These are phyloP conservation scores for Colletotrichum sojae DNA, from an alignment of 2,329 filamentous ascomycete species.

Conservation along the genomic window DNA sequence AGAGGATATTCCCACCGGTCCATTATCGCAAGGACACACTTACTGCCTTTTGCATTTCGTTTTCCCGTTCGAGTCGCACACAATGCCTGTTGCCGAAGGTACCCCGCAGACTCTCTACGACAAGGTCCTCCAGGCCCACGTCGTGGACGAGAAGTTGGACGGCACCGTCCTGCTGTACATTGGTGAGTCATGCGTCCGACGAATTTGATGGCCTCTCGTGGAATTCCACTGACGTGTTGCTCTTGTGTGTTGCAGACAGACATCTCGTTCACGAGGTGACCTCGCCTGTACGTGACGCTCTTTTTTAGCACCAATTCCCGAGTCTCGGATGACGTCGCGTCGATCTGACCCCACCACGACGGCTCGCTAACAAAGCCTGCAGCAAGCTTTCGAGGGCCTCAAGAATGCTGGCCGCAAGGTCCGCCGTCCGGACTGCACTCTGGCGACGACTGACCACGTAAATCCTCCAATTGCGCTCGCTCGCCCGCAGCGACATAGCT, in stretches of 20 bases:
- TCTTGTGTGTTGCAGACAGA: slow-evolving; percentile 72
- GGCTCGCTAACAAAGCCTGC: slow-evolving; percentile 44
- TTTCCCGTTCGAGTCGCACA: slow-evolving; percentile 49
- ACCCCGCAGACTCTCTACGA: slow-evolving; percentile 92
- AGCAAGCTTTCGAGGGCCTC: slow-evolving; percentile 98
- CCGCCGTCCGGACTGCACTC: slow-evolving; percentile 94
- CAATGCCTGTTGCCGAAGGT: slow-evolving; percentile 82
- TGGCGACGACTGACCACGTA: slow-evolving; percentile 97
- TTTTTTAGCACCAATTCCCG: neutral
- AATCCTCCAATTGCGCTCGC: slow-evolving; percentile 50
- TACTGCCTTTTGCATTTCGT: slow-evolving; percentile 11
- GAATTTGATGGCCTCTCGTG: neutral
- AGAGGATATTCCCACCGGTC: neutral
- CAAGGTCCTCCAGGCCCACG: slow-evolving; percentile 95
- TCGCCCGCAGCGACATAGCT: neutral
- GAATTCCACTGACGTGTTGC: slow-evolving; percentile 14
- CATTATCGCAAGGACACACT: slow-evolving; percentile 18
- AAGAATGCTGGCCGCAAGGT: slow-evolving; percentile 90
- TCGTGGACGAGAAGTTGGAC: slow-evolving; percentile 95
- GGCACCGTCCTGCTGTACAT: slow-evolving; percentile 95
- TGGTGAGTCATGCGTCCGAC: slow-evolving; percentile 67
- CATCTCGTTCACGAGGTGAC: slow-evolving; percentile 99
- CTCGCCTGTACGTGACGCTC: slow-evolving; percentile 76
- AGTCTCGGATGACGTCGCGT: slow-evolving; percentile 34
- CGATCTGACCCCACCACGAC: slow-evolving; percentile 24